phyloP scores from a whole-genome alignment of 2,329 filamentous ascomycete genomes.

The Acrocalymma vagum region DNA sequence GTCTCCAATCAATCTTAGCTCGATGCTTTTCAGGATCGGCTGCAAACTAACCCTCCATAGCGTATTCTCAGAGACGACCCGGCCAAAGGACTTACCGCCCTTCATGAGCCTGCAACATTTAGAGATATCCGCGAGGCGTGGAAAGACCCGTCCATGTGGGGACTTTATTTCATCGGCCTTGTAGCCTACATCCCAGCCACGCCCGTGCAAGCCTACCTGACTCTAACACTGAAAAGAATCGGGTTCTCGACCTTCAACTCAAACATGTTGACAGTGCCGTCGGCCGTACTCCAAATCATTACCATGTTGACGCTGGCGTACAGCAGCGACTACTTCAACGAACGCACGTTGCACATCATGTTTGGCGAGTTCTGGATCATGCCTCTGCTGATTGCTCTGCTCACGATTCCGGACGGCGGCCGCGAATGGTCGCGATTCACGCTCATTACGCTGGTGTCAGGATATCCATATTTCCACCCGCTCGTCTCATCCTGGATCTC shows the following conservation, averaged over 20 bases:
- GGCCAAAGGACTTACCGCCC: slow-evolving; percentile 65
- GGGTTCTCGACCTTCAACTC: slow-evolving; percentile 53
- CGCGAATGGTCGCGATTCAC: slow-evolving; percentile 50
- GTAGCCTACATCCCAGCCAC: slow-evolving; percentile 43
- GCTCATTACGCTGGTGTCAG: slow-evolving; percentile 48
- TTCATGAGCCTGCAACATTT: slow-evolving; percentile 60
- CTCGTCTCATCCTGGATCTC: slow-evolving; percentile 69
- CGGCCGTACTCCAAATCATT: slow-evolving; percentile 59
- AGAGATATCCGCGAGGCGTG: slow-evolving; percentile 60
- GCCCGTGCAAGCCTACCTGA: slow-evolving; percentile 50
- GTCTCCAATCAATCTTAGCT: background rate
- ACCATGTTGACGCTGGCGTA: slow-evolving; percentile 54
- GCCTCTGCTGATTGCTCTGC: slow-evolving; percentile 49
- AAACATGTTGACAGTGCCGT: slow-evolving; percentile 51
- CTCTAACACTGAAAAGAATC: slow-evolving; percentile 47
- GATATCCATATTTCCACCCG: slow-evolving; percentile 59
- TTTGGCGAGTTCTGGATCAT: slow-evolving; percentile 53
- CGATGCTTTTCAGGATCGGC: background rate
- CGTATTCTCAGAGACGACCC: slow-evolving; percentile 65
- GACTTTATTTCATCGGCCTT: slow-evolving; percentile 61
- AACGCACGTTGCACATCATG: slow-evolving; percentile 59
- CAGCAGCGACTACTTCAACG: slow-evolving; percentile 60
- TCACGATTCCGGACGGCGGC: slow-evolving; percentile 41
- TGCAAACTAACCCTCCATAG: slow-evolving; percentile 7
- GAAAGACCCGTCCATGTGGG: slow-evolving; percentile 64